phyloP scores from a whole-genome alignment of 371 early-diverging fungal genomes.

The Quaeritorhiza haematococci region DNA sequence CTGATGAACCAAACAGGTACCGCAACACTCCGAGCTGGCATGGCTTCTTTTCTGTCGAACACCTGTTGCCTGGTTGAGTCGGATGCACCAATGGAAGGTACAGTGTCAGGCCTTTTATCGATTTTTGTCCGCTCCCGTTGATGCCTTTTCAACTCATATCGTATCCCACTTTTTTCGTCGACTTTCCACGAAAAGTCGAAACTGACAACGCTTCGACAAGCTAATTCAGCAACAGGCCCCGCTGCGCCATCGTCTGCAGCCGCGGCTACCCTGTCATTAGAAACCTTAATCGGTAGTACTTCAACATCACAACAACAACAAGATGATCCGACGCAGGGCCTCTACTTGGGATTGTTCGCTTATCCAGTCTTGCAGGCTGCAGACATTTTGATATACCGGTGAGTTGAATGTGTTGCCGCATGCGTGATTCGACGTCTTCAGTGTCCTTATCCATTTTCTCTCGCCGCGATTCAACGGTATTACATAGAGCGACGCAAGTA shows the following conservation, averaged over 20 bases:
- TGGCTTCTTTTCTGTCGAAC: conserved; percentile 86
- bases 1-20: conserved; percentile 43
- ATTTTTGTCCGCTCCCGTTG: no score
- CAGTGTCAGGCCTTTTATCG: no score
- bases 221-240: background rate
- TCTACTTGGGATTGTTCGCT: conserved; percentile 76
- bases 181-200: conserved; percentile 11
- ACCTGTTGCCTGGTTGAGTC: conserved; percentile 78
- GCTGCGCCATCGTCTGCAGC: conserved; percentile 12
- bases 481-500: conserved; percentile 69
- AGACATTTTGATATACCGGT: conserved; percentile 82
- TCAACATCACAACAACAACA: no score
- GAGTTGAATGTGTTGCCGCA: conserved; percentile 25
- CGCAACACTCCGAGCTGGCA: conserved; percentile 73
- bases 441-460: background rate
- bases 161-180: no score
- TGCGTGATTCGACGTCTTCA: background rate
- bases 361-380: conserved; percentile 94
- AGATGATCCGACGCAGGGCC: conserved; percentile 27
- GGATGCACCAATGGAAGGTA: conserved; percentile 96
- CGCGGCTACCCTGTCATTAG: conserved; percentile 7
- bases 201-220: conserved; percentile 9
- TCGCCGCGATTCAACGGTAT: background rate
- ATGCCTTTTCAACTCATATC: conserved; percentile 8
- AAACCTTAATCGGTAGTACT: no score